These are phyloP conservation scores for Erodium chrysanthum DNA, from an alignment of 441 rosid genomes.

Conservation along the genomic window DNA sequence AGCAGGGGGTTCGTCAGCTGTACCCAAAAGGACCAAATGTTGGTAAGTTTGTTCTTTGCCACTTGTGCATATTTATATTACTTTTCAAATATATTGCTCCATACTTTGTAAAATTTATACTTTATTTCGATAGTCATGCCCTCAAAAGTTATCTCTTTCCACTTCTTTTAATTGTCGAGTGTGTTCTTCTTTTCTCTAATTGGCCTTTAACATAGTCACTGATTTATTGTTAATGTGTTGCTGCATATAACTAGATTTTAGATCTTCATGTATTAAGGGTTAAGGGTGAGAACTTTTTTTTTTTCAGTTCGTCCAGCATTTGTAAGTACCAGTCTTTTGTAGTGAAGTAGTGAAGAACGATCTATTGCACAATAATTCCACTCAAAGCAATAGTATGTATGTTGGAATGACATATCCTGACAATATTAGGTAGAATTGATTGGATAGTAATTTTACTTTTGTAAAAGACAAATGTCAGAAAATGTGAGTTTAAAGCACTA, in stretches of 20 bases:
- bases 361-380: background rate
- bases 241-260: background rate
- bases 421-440: background rate
- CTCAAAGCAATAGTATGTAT: background rate
- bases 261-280: background rate
- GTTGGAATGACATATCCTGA: background rate
- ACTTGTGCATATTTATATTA: background rate
- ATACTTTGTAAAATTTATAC: background rate
- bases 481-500: background rate
- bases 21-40: slow-evolving; percentile 66
- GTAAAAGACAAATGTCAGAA: background rate
- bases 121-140: no score
- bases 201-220: background rate
- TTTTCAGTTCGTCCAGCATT: background rate
- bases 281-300: background rate
- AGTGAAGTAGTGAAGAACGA: background rate
- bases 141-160: no score
- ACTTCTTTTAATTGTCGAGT: no score
- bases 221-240: background rate
- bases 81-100: background rate
- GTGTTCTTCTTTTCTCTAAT: no score
- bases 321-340: background rate
- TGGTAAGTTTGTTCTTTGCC: slow-evolving; percentile 31
- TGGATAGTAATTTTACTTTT: background rate
- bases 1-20: slow-evolving; percentile 82